These are phyloP conservation scores for Lagenidium sp. DNA, from an alignment of 352 stramenopile species.

Conservation along the genomic window DNA sequence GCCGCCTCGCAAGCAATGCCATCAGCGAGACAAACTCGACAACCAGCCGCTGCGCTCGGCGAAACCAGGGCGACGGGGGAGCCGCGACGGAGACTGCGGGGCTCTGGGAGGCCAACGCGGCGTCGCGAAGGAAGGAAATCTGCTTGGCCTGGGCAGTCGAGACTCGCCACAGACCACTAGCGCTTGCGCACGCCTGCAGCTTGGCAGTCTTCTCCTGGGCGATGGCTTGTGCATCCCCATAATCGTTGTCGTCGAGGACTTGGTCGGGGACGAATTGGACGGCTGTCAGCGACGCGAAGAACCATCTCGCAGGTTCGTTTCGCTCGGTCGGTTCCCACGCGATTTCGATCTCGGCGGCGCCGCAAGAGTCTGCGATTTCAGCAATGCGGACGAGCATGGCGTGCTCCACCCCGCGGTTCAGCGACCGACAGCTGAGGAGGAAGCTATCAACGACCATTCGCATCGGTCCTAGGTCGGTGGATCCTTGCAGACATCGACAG, in stretches of 20 bases:
- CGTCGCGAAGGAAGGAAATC: not conserved
- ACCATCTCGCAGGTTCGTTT: constrained; percentile 44
- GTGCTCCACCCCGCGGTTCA: constrained; percentile 68
- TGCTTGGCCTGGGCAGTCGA: not conserved
- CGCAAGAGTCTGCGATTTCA: constrained; percentile 14
- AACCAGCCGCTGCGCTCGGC: too few species aligned
- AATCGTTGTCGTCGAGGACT: not conserved
- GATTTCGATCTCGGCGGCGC: constrained; percentile 17
- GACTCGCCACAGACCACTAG: not conserved
- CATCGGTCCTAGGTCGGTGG: not conserved
- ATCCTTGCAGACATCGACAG: constrained; percentile 10
- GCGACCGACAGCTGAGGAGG: constrained; percentile 55
- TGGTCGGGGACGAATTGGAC: constrained; percentile 2
- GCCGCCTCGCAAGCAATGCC: too few species aligned
- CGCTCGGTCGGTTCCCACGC: constrained; percentile 54
- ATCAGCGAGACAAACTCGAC: too few species aligned
- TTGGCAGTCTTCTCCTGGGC: constrained; percentile 6
- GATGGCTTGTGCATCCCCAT: too few species aligned
- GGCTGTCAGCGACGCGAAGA: constrained; percentile 30
- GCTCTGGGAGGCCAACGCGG: not conserved
- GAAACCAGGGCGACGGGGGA: too few species aligned
- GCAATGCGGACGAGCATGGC: constrained; percentile 45
- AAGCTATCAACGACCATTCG: constrained; percentile 32
- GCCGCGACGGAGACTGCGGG: not conserved
- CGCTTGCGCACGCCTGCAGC: not conserved